A percentile compares a stretch with the other conserved stretches of the same genome.
Evolutionary conservation across 371 early-diverging fungal genomes (phyloP).

Genomic region (Mortierella sp.): DNA sequence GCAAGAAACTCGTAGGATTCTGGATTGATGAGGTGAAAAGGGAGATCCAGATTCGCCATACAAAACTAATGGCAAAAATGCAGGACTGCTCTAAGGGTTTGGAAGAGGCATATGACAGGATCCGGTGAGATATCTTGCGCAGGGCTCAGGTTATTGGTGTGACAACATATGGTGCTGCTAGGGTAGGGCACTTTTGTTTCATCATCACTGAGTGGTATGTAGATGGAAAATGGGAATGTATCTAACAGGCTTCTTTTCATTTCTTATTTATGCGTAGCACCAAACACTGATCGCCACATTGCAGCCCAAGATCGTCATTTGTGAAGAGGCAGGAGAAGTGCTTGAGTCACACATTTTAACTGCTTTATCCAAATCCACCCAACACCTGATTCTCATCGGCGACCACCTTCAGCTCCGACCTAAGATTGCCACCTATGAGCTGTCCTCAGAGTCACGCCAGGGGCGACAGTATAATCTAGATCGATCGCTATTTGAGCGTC

Average conservation of each 20-base stretch:
- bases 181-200: no score
- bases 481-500: constrained; percentile 78
- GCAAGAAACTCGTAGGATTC: neutral
- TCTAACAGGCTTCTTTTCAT: no score
- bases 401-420: constrained; percentile 81
- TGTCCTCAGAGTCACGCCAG: constrained; percentile 40
- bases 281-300: constrained; percentile 65
- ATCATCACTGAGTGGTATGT: no score
- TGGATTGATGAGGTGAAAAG: neutral
- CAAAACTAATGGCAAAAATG: neutral
- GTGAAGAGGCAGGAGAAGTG: constrained; percentile 87
- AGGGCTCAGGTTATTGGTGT: no score
- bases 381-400: constrained; percentile 81
- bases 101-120: no score
- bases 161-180: no score
- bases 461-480: constrained; percentile 64
- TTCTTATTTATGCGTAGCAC: constrained; percentile 8
- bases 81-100: no score
- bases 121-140: no score
- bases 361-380: constrained; percentile 63
- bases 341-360: constrained; percentile 78
- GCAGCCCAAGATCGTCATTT: constrained; percentile 68
- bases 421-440: constrained; percentile 50
- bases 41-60: neutral
- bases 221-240: no score